Evolutionary conservation across 2,329 filamentous ascomycete species (phyloP).

Genomic region (Colletotrichum cordylinicola): DNA sequence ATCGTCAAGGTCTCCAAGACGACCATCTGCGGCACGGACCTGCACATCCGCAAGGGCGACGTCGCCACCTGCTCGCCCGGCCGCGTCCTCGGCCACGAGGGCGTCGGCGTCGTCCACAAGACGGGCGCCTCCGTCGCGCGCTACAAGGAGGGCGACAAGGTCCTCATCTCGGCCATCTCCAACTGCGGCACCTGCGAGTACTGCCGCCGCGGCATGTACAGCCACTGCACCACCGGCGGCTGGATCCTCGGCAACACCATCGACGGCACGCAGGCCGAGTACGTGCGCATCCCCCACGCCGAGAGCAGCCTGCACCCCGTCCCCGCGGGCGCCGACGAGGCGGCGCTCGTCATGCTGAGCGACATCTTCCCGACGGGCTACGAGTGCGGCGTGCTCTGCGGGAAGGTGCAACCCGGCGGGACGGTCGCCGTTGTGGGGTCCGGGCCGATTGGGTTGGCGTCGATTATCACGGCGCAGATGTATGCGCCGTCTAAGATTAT

Average conservation of each 20-base stretch:
- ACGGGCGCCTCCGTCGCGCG: slow-evolving; percentile 38
- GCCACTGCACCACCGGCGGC: slow-evolving; percentile 58
- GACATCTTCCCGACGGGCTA: slow-evolving; percentile 57
- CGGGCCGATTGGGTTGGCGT: slow-evolving; percentile 68
- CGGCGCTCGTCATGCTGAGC: slow-evolving; percentile 56
- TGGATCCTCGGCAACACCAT: slow-evolving; percentile 60
- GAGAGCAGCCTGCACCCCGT: slow-evolving; percentile 70
- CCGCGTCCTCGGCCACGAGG: slow-evolving; percentile 42
- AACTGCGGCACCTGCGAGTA: slow-evolving; percentile 55
- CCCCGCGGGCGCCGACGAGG: slow-evolving; percentile 49
- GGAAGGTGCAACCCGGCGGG: slow-evolving; percentile 65
- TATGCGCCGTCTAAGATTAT: slow-evolving; percentile 59
- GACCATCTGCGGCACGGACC: slow-evolving; percentile 40
- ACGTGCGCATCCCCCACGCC: slow-evolving; percentile 67
- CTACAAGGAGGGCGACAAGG: slow-evolving; percentile 42
- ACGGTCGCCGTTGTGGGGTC: slow-evolving; percentile 68
- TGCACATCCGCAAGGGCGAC: slow-evolving; percentile 38
- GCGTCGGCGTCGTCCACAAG: slow-evolving; percentile 40
- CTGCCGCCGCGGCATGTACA: slow-evolving; percentile 56
- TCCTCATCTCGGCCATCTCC: slow-evolving; percentile 39
- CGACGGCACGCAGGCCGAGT: slow-evolving; percentile 62
- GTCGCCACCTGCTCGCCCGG: slow-evolving; percentile 23
- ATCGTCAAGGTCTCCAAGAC: slow-evolving; percentile 39
- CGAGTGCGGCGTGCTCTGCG: slow-evolving; percentile 62
- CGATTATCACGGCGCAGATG: slow-evolving; percentile 39